phyloP scores from a whole-genome alignment of 352 stramenopile species.

The Globisporangium spiculum region DNA sequence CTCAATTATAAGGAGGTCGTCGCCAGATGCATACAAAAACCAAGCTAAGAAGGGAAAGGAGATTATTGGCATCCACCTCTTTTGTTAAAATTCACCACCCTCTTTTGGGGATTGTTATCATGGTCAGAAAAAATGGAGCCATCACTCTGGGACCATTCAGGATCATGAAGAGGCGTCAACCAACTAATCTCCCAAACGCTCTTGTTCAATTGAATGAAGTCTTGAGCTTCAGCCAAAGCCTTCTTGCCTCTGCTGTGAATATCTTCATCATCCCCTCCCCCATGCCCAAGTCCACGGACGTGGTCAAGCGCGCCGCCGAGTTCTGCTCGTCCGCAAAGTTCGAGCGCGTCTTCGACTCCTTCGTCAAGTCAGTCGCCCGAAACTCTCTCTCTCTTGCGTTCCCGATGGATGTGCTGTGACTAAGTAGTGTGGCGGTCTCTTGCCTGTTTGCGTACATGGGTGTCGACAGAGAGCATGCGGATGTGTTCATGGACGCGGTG shows the following conservation, averaged over 20 bases:
- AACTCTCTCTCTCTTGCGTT: no score
- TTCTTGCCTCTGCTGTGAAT: neutral
- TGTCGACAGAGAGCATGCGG: conserved; percentile 41
- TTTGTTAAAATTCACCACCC: neutral
- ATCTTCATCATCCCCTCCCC: neutral
- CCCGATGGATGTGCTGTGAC: neutral
- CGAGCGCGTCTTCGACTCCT: conserved; percentile 66
- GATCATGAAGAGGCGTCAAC: neutral
- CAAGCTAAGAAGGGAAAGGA: neutral
- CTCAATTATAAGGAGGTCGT: neutral
- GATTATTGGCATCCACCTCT: neutral
- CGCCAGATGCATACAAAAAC: neutral
- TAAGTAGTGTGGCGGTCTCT: neutral
- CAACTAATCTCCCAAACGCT: no score
- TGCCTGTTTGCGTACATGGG: neutral
- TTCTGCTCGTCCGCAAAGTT: conserved; percentile 71
- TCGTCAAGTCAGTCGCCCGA: conserved; percentile 35
- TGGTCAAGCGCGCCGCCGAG: conserved; percentile 58
- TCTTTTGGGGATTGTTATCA: neutral
- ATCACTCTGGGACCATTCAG: neutral
- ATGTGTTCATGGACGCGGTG: conserved; percentile 53
- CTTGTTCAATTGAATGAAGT: no score
- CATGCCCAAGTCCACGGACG: conserved; percentile 18
- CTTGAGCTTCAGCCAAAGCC: neutral
- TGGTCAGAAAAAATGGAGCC: neutral